Conservation (phyloP, 2,329 filamentous ascomycete genomes). For the Ascochyta viciae-villosae region DNA sequence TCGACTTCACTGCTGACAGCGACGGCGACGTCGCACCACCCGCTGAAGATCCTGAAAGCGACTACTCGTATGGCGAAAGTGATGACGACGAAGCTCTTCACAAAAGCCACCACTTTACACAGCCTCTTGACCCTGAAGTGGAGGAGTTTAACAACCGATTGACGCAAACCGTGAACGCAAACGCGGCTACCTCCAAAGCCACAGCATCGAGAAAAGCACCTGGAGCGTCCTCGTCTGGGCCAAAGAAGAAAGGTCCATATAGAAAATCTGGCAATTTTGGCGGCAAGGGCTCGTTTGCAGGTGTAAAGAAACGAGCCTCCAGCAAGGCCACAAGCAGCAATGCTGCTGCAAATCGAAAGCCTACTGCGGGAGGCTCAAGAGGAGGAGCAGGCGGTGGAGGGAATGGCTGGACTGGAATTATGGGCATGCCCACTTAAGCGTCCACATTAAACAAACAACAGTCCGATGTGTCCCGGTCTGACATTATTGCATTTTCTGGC, state of each 20-base stretch:
- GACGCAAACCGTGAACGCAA: conserved; percentile 29
- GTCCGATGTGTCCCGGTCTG: not conserved
- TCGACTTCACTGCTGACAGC: conserved; percentile 53
- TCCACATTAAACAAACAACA: not conserved
- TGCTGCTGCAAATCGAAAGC: conserved; percentile 16
- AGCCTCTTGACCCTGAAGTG: conserved; percentile 34
- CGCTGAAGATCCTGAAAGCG: conserved; percentile 25
- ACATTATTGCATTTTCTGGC: conserved; percentile 2
- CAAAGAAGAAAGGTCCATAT: conserved; percentile 24
- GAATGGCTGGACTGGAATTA: conserved; percentile 23
- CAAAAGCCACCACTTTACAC: conserved; percentile 42
- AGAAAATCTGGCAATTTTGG: conserved; percentile 31
- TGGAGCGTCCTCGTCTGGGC: conserved; percentile 21
- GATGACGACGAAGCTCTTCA: conserved; percentile 30
- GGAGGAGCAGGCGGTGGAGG: conserved; percentile 18
- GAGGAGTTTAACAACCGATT: conserved; percentile 39
- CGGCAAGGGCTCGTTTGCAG: conserved; percentile 10
- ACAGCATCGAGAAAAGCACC: conserved; percentile 23
- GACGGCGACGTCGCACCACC: conserved; percentile 32
- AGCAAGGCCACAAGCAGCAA: conserved; percentile 20
- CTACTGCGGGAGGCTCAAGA: conserved; percentile 18
- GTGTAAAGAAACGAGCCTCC: conserved; percentile 29
- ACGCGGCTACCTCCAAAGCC: conserved; percentile 18
- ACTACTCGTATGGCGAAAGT: conserved; percentile 31
- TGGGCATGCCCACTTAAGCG: conserved; percentile 40